Conservation (phyloP, 2,329 filamentous ascomycete genomes). For the Fusarium compactum region DNA sequence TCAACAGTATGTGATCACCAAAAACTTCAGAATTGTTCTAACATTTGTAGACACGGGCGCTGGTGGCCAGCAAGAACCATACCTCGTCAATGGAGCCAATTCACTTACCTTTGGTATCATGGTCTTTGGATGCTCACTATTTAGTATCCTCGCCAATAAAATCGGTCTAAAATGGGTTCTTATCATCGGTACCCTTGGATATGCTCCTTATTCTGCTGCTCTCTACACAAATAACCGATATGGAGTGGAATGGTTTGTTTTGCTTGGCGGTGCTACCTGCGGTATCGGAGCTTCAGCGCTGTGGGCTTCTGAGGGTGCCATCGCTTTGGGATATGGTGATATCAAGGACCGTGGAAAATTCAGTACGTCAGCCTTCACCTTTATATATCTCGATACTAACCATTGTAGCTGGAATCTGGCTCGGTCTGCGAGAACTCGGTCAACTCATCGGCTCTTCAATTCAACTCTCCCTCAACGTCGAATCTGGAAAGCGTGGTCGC, state of each 20-base stretch:
- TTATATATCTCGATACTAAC: background rate
- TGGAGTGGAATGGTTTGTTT: slow-evolving; percentile 65
- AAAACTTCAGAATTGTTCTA: rapidly evolving
- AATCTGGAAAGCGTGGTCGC: slow-evolving; percentile 51
- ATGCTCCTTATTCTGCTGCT: slow-evolving; percentile 61
- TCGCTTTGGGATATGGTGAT: slow-evolving; percentile 63
- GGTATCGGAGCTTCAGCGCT: slow-evolving; percentile 63
- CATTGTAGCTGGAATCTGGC: slow-evolving; percentile 62
- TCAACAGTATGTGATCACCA: slow-evolving; percentile 54
- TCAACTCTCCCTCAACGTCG: slow-evolving; percentile 62
- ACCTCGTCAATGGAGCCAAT: slow-evolving; percentile 52
- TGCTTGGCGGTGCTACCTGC: slow-evolving; percentile 62
- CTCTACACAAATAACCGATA: slow-evolving; percentile 65
- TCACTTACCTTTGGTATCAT: slow-evolving; percentile 55
- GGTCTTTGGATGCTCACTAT: slow-evolving; percentile 58
- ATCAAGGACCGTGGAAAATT: slow-evolving; percentile 60
- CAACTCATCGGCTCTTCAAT: slow-evolving; percentile 65
- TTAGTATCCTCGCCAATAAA: slow-evolving; percentile 60
- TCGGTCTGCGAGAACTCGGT: slow-evolving; percentile 64
- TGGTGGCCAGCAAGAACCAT: slow-evolving; percentile 64
- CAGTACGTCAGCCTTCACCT: background rate
- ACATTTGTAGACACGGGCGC: slow-evolving; percentile 58
- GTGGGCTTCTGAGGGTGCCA: slow-evolving; percentile 64
- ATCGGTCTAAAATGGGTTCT: slow-evolving; percentile 62
- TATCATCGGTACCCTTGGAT: slow-evolving; percentile 60